Conservation (phyloP, 2,329 filamentous ascomycete species). For the Cercospora brassicicola region DNA sequence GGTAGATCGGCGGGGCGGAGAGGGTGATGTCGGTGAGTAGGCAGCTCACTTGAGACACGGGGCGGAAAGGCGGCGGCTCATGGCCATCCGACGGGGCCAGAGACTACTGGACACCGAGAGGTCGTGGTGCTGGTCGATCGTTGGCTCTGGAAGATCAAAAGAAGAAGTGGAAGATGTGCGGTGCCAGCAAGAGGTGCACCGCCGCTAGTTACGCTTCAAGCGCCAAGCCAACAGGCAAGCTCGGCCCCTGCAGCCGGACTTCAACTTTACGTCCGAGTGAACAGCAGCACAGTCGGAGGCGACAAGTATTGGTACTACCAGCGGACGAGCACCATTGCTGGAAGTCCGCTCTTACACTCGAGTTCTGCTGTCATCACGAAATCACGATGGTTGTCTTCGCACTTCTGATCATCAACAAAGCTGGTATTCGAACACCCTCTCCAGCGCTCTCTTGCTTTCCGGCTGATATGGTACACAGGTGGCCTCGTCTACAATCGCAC, state of each 20-base stretch:
- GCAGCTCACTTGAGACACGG: not conserved
- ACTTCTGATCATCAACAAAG: slow-evolving; percentile 98
- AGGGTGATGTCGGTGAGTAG: not conserved
- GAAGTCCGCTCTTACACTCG: not conserved
- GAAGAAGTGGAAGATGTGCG: not conserved
- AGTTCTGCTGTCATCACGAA: not conserved
- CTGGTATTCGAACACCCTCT: slow-evolving; percentile 49
- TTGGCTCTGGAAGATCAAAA: not conserved
- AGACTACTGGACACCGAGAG: not conserved
- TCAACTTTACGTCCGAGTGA: not conserved
- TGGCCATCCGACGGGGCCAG: not conserved
- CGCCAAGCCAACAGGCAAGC: not conserved
- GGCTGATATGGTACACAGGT: slow-evolving; percentile 19
- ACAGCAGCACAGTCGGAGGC: not conserved
- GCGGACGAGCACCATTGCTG: not conserved
- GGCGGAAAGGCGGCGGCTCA: not conserved
- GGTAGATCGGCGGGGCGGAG: not conserved
- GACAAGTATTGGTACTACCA: not conserved
- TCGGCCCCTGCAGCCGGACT: not conserved
- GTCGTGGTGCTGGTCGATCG: not conserved
- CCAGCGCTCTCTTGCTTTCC: not conserved
- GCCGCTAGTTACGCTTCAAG: not conserved
- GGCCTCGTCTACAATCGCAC: slow-evolving; percentile 94
- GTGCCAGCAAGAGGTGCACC: not conserved
- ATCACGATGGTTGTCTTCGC: slow-evolving; percentile 83